Conservation (phyloP, 345 rosid genomes). For the Streptanthus diversifolius region DNA sequence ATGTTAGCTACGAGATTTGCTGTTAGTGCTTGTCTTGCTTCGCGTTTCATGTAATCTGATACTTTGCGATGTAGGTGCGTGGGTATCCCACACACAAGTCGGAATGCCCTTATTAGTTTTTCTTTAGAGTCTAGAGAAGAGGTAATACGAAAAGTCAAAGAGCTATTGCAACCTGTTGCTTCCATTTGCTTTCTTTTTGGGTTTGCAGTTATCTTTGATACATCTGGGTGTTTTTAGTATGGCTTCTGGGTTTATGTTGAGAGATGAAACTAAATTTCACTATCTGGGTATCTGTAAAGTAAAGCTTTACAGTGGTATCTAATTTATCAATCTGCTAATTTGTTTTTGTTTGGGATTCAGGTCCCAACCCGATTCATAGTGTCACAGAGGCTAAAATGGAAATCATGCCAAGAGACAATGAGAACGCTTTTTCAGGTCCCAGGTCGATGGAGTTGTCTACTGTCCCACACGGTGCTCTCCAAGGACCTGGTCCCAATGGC, state of each 20-base stretch:
- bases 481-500: constrained; percentile 43
- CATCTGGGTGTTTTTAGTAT: too few species aligned
- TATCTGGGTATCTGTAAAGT: background rate
- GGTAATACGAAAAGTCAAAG: background rate
- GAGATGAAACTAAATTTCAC: too few species aligned
- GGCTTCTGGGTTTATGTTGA: too few species aligned
- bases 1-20: constrained; percentile 13
- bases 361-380: background rate
- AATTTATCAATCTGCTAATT: background rate
- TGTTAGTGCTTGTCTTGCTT: too few species aligned
- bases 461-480: constrained; percentile 50
- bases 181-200: background rate
- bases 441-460: constrained; percentile 95
- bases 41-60: too few species aligned
- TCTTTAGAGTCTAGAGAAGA: background rate
- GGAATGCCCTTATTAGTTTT: too few species aligned
- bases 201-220: background rate
- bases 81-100: too few species aligned
- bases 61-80: too few species aligned
- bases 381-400: constrained; percentile 46
- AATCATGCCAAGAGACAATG: constrained; percentile 51
- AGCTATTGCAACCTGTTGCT: background rate
- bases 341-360: background rate
- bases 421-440: constrained; percentile 62
- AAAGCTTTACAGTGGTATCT: too few species aligned